These are phyloP conservation scores for Calonectria henricotiae DNA, from an alignment of 2,329 filamentous ascomycete species.

Conservation along the genomic window DNA sequence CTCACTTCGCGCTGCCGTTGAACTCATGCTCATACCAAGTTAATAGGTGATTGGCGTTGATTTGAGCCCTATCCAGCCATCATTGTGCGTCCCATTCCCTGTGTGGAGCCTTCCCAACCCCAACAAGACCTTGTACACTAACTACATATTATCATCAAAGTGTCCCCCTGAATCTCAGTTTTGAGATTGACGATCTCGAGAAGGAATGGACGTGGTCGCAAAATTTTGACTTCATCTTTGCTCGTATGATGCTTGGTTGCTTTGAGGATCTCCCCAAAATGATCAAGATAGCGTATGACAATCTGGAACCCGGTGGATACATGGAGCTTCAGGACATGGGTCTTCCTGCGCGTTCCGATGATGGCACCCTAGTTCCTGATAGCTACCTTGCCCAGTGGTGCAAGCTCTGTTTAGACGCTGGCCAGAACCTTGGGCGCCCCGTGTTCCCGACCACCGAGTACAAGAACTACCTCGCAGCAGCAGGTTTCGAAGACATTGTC, in stretches of 20 bases:
- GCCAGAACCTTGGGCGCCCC: conserved; percentile 39
- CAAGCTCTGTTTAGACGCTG: conserved; percentile 48
- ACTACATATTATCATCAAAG: neutral
- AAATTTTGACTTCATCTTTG: conserved; percentile 59
- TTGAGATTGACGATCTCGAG: conserved; percentile 61
- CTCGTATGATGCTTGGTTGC: conserved; percentile 54
- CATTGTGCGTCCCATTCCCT: conserved; percentile 43
- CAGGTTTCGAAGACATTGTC: conserved; percentile 9
- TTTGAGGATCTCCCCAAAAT: conserved; percentile 43
- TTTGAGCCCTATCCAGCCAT: conserved; percentile 57
- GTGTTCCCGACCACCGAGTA: neutral
- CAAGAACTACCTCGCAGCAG: neutral
- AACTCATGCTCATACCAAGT: neutral
- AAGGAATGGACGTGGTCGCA: conserved; percentile 55
- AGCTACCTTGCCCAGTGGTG: conserved; percentile 45
- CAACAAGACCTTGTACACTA: neutral
- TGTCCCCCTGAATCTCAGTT: conserved; percentile 65
- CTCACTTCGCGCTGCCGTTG: neutral
- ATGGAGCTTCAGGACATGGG: conserved; percentile 54
- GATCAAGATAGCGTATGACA: conserved; percentile 26
- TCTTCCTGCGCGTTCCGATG: conserved; percentile 53
- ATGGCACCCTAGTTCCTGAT: conserved; percentile 50
- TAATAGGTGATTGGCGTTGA: conserved; percentile 54
- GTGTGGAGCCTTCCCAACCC: neutral
- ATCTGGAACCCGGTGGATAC: conserved; percentile 54